Evolutionary conservation across 495 filamentous ascomycete species (phyloP), one percentile per base, ranked within the genome.

Genomic region (Neurospora tetrasperma): DNA sequence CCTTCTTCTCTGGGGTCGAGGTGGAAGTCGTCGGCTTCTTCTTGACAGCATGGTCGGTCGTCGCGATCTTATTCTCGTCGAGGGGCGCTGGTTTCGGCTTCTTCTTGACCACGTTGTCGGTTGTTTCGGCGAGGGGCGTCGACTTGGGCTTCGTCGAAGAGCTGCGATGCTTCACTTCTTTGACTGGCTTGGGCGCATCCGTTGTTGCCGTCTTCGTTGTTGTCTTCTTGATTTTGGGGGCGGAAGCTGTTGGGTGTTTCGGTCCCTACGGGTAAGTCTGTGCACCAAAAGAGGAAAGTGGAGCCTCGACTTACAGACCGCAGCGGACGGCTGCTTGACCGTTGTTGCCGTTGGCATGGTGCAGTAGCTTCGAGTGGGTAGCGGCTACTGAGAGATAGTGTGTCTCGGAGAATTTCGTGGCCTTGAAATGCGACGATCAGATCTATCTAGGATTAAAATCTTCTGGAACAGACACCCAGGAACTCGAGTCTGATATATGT

Each of bases 41-140:
- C 69, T 71, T 69, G 44, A 48, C 46, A 12, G 68, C 54, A 39
- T 42, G 42, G 14, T 48, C 69, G 16, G 59, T 69, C 1, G 69
- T 69, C 12, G 69, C 35, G 70, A 69, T 10, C 48, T 69, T 20
- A 42, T 59, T n/a, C 39, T 71, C 39, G 31, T 54, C 41, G 41
- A 27, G 10, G 14, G 73, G 11, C 42, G 27, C 6, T n/a, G 54
- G 4, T 20, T 69, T 70, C 8, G 48, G n/a, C 18, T 70, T 38
- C n/a, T 44, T 23, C 40, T 68, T 71, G 10, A 35, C 70, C 20
- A 59, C 31, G 73, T 66, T 62, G n/a, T 70, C 54, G n/a, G 69
- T 71, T 11, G 66, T 48, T 71, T 46, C 70, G 12, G 69, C 70
- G 39, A 70, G 35, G 5, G 42, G 69, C 10, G 70, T 71, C n/a